Conservation (phyloP, 192 early-diverging fungal species). For the Coemansia sp. region DNA sequence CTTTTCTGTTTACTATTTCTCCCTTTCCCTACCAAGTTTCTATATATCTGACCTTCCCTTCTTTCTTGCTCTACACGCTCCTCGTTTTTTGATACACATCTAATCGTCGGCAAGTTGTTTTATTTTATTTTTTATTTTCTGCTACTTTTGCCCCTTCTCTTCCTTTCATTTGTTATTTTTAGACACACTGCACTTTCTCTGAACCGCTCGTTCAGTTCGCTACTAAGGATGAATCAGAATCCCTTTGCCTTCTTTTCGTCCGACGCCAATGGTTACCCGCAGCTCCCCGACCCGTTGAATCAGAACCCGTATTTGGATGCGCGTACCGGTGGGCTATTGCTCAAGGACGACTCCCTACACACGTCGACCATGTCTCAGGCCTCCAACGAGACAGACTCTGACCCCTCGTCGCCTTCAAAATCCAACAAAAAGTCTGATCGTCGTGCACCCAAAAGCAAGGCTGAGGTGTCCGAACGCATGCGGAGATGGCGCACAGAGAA, state of each 20-base stretch:
- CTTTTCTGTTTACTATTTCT: neutral
- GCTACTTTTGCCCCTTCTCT: constrained; percentile 7
- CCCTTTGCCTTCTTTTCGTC: constrained; percentile 50
- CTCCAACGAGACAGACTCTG: constrained; percentile 46
- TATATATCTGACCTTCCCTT: too few relatives aligned
- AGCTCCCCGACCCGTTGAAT: constrained; percentile 34
- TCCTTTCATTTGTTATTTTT: neutral
- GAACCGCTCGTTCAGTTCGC: neutral
- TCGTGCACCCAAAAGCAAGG: constrained; percentile 51
- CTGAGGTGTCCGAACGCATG: constrained; percentile 56
- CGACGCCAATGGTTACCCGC: constrained; percentile 35
- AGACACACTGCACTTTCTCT: neutral
- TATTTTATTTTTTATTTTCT: constrained; percentile 7
- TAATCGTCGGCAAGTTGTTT: neutral
- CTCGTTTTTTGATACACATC: neutral
- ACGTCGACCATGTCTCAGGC: constrained; percentile 48
- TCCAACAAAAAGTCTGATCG: constrained; percentile 31
- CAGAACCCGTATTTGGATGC: constrained; percentile 36
- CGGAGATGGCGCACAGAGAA: constrained; percentile 54
- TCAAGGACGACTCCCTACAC: constrained; percentile 40
- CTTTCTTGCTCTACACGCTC: neutral
- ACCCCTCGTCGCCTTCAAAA: constrained; percentile 44
- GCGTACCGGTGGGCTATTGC: constrained; percentile 11
- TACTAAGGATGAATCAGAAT: constrained; percentile 42
- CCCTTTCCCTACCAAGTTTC: neutral